Base-by-base conservation (phyloP, 495 filamentous ascomycete species). In the Xylaria castorea region DNA sequence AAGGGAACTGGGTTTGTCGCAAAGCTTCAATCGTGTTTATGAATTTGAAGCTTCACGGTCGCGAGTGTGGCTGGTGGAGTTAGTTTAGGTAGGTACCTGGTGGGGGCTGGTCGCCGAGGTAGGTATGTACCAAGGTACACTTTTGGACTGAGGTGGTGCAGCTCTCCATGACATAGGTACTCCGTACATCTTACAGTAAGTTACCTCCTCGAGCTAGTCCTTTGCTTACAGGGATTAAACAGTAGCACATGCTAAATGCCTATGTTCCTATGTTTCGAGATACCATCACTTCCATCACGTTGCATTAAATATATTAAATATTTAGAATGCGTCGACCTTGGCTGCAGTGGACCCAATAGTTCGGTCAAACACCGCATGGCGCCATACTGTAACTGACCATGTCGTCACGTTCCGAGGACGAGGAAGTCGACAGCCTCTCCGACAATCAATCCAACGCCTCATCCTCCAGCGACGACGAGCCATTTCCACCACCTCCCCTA, bases 391-490 rank as follows among this genome's bases (percentile, higher is more conserved):
- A 12, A 5, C 12, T 66, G 79, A 72, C 55, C 6, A 88, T 87
- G 85, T 78, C 85, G 32, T 73, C 83, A 68, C 83, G 78, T 30
- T 85, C 84, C n/a, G 85, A 85, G 71, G 85, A 86, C 73, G 85
- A 86, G n/a, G 83, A 84, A 34, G 81, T 81, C 44, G 55, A 73
- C 14, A 77, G 81, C 71, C 77, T 83, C 72, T 82, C 81, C n/a
- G 80, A 82, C 55, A 75, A 76, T 71, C 79, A 79, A 22, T 81
- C 77, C 42, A 76, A 80, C 61, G 68, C 73, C 62, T 79, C 78
- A 14, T 75, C 73, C 48, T 79, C 77, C 4, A 73, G 71, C 68
- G 73, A 78, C 58, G 69, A 77, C 34, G 42, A 61, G 46, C 70
- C 70, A 9, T 73, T 75, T 63, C 80, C 77, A 63, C 80, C 81